phyloP scores from a whole-genome alignment of 2,329 filamentous ascomycete species.

The Pseudocercospora pini-densiflorae region DNA sequence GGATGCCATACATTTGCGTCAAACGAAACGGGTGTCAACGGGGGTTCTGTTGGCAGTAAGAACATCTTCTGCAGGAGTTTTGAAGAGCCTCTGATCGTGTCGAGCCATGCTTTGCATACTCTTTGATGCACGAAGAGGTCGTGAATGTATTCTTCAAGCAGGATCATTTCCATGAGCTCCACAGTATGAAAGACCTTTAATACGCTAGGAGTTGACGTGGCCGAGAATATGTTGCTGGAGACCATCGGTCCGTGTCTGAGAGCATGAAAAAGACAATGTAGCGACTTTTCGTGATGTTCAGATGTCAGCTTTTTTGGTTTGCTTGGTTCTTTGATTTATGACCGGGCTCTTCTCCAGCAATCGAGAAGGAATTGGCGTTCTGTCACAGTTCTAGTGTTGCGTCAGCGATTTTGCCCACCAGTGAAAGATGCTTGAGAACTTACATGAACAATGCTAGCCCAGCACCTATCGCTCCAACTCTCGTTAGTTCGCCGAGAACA shows the following conservation, averaged over 20 bases:
- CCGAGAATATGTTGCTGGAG: not conserved
- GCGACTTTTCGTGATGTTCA: not conserved
- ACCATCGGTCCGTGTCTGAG: not conserved
- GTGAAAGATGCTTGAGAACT: slow-evolving; percentile 25
- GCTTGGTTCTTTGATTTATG: not conserved
- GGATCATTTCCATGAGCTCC: not conserved
- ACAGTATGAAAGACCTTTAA: not conserved
- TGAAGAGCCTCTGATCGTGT: not conserved
- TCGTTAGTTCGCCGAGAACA: slow-evolving; percentile 47
- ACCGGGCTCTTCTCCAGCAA: slow-evolving; percentile 7
- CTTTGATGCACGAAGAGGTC: not conserved
- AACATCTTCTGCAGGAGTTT: not conserved
- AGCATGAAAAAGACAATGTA: not conserved
- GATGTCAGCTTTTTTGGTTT: not conserved
- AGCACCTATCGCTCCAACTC: slow-evolving; percentile 43
- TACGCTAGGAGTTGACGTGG: not conserved
- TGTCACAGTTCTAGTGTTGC: not conserved
- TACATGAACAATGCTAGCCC: slow-evolving; percentile 44
- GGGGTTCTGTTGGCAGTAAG: not conserved
- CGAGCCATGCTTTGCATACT: not conserved
- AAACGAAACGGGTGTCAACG: too few relatives aligned
- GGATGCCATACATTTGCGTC: too few relatives aligned
- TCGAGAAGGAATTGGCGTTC: slow-evolving; percentile 14
- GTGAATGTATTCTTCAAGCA: not conserved
- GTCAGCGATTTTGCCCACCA: not conserved